phyloP scores from a whole-genome alignment of 768 basidiomycete genomes.

The Amanita pseudoporphyria region DNA sequence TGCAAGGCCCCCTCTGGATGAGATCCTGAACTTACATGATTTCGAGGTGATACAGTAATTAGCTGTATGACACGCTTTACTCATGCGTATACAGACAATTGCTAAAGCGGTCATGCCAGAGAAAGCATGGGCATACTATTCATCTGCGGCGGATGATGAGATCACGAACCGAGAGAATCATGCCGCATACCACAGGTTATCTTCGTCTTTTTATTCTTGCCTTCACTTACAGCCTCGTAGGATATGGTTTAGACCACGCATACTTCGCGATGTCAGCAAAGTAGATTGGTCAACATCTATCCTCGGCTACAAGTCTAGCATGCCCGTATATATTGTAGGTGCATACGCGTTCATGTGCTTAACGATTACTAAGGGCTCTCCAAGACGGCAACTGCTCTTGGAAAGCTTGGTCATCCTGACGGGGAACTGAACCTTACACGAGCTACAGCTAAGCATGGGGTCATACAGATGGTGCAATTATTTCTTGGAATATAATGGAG shows the following conservation, averaged over 20 bases:
- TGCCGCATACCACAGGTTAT: constrained; percentile 78
- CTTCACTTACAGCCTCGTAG: constrained; percentile 18
- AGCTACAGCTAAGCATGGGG: constrained; percentile 65
- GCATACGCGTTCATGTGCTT: background rate
- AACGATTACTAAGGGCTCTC: background rate
- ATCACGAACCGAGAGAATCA: constrained; percentile 87
- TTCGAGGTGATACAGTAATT: constrained; percentile 56
- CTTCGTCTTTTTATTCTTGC: background rate
- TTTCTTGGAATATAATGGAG: background rate
- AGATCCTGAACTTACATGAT: constrained; percentile 87
- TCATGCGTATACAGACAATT: constrained; percentile 45
- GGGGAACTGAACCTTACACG: constrained; percentile 88
- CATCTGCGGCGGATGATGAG: constrained; percentile 94
- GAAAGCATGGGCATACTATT: constrained; percentile 95
- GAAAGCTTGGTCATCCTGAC: constrained; percentile 92
- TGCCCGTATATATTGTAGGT: constrained; percentile 76
- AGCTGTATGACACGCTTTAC: background rate
- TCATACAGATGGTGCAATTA: constrained; percentile 38
- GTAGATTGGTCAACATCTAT: constrained; percentile 86
- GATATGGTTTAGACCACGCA: constrained; percentile 86
- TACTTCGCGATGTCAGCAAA: constrained; percentile 73
- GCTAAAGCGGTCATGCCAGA: constrained; percentile 74
- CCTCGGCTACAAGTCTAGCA: constrained; percentile 60
- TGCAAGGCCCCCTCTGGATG: constrained; percentile 61
- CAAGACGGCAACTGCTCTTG: constrained; percentile 73